phyloP scores from a whole-genome alignment of 1,284 basidiomycete genomes.

The Apiotrichum montevideense region DNA sequence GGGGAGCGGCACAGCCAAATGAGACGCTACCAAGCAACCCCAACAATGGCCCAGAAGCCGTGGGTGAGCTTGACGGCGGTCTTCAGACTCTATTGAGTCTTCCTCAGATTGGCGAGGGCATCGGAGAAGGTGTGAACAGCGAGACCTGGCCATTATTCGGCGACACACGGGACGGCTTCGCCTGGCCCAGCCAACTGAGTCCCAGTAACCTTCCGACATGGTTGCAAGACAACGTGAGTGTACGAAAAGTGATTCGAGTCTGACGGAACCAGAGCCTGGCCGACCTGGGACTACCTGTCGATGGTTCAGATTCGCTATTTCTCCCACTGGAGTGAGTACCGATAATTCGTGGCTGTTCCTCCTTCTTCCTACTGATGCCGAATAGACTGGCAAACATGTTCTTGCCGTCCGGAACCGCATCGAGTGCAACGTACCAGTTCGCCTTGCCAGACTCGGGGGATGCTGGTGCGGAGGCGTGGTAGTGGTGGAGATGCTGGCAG shows the following conservation, averaged over 20 bases:
- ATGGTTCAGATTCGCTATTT: slow-evolving; percentile 83
- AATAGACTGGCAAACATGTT: slow-evolving; percentile 45
- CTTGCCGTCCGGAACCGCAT: slow-evolving; percentile 32
- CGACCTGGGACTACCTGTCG: slow-evolving; percentile 78
- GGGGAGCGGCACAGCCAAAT: slow-evolving; percentile 38
- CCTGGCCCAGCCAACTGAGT: slow-evolving; percentile 60
- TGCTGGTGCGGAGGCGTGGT: slow-evolving; percentile 46
- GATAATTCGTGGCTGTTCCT: not conserved
- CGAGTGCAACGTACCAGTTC: slow-evolving; percentile 31
- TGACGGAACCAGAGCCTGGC: slow-evolving; percentile 59
- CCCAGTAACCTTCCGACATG: slow-evolving; percentile 42
- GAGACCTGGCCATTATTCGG: slow-evolving; percentile 14
- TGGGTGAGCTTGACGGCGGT: slow-evolving; percentile 30
- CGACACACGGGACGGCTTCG: slow-evolving; percentile 52
- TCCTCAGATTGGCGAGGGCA: slow-evolving; percentile 17
- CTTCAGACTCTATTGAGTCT: slow-evolving; percentile 37
- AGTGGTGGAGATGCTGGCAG: not conserved
- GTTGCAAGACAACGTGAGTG: slow-evolving; percentile 61
- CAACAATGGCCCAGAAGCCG: slow-evolving; percentile 25
- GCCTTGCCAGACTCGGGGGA: slow-evolving; percentile 41
- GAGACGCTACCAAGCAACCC: not conserved
- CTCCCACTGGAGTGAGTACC: slow-evolving; percentile 51
- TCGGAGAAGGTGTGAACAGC: slow-evolving; percentile 3
- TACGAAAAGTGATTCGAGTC: not conserved
- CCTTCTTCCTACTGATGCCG: not conserved